Evolutionary conservation across 140 eudicot species (phyloP).

Genomic region (Anethum foeniculum): DNA sequence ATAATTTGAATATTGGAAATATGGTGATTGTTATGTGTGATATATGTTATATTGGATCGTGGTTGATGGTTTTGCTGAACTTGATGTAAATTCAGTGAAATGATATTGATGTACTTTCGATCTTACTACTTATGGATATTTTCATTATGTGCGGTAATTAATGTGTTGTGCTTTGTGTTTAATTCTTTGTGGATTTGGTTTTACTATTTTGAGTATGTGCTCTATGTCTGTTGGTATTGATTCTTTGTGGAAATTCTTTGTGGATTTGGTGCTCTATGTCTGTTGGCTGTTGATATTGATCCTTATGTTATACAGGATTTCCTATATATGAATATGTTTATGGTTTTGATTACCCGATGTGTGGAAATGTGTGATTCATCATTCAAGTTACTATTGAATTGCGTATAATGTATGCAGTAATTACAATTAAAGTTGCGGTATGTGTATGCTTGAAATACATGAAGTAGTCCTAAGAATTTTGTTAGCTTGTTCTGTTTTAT

Average conservation of each 20-base stretch:
- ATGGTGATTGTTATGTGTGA: not conserved
- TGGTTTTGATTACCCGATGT: not conserved
- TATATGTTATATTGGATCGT: not conserved
- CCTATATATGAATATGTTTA: too few relatives aligned
- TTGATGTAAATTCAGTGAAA: not conserved
- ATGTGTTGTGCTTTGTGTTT: not conserved
- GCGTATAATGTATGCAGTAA: not conserved
- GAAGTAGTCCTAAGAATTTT: not conserved
- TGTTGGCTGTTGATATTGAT: too few relatives aligned
- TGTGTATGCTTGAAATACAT: not conserved
- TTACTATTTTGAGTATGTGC: not conserved
- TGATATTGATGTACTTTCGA: not conserved
- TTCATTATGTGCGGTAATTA: not conserved
- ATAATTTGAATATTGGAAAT: too few relatives aligned
- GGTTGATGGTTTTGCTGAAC: not conserved
- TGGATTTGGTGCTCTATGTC: too few relatives aligned
- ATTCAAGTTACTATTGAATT: too few relatives aligned
- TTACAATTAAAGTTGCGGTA: not conserved
- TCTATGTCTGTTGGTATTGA: not conserved
- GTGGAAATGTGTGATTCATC: not conserved
- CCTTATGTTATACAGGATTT: too few relatives aligned
- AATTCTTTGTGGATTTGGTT: not conserved
- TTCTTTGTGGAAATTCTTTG: too few relatives aligned
- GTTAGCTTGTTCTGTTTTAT: not conserved
- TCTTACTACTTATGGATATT: not conserved